A percentile compares a stretch with the other conserved stretches of the same genome.
Conservation (phyloP, 331 rosid species). For the Arachis monticola region DNA sequence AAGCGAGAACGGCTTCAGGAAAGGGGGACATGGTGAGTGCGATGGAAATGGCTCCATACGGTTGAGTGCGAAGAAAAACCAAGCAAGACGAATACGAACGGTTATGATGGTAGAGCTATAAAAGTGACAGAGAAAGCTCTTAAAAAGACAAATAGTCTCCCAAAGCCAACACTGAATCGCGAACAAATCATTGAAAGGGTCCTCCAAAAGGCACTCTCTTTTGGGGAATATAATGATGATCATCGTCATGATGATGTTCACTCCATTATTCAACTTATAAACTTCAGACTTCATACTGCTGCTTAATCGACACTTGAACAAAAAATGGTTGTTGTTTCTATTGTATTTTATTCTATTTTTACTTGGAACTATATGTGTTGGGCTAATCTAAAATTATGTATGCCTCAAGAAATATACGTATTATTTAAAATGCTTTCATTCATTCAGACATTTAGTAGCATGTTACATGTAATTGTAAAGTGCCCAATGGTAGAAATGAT, state of each 20-base stretch:
- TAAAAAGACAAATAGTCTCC: constrained; percentile 49
- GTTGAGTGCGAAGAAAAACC: not conserved
- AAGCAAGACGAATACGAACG: not conserved
- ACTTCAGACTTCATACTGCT: not conserved
- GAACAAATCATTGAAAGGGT: constrained; percentile 36
- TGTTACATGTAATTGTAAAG: too few species aligned
- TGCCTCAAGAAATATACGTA: not conserved
- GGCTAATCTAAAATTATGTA: not conserved
- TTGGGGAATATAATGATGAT: constrained; percentile 20
- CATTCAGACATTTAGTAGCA: too few species aligned
- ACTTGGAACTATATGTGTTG: not conserved
- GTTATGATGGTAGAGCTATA: not conserved
- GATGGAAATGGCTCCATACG: not conserved
- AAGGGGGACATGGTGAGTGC: not conserved
- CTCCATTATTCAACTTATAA: not conserved
- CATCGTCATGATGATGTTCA: constrained; percentile 19
- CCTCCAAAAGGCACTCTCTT: constrained; percentile 47
- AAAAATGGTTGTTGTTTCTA: not conserved
- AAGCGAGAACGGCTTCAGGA: not conserved
- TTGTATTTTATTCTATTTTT: not conserved
- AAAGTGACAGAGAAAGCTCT: constrained; percentile 1
- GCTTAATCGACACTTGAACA: not conserved
- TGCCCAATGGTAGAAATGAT: too few species aligned
- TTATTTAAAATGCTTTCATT: not conserved
- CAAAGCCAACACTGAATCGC: constrained; percentile 35